A percentile compares a stretch with the other conserved stretches of the same genome.
phyloP scores from a whole-genome alignment of 1,284 basidiomycete genomes.

The Ceratobasidium sp. region DNA sequence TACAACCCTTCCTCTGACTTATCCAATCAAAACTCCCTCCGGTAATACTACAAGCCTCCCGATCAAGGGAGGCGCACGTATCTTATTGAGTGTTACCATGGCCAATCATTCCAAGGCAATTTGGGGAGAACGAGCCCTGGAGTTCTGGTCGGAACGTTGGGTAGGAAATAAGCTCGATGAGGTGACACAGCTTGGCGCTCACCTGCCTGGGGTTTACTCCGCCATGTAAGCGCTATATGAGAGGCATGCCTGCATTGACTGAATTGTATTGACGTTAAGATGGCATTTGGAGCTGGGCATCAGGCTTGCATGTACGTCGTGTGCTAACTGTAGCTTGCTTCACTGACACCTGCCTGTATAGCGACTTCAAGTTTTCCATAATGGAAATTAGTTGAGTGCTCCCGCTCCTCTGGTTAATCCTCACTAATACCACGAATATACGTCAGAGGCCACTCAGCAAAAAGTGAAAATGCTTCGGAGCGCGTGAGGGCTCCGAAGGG shows the following conservation, averaged over 20 bases:
- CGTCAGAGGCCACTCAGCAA: conserved; percentile 23
- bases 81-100: neutral
- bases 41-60: conserved; percentile 5
- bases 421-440: neutral
- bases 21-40: neutral
- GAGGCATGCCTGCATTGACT: neutral
- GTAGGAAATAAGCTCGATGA: conserved; percentile 14
- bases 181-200: conserved; percentile 11
- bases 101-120: conserved; percentile 1
- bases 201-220: conserved; percentile 27
- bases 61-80: conserved; percentile 3
- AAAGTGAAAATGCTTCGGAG: no score
- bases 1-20: conserved; percentile 3
- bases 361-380: conserved; percentile 32
- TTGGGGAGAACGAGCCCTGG: conserved; percentile 2
- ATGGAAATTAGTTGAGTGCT: conserved; percentile 32
- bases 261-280: neutral
- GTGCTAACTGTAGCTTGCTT: neutral
- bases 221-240: conserved; percentile 12
- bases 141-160: conserved; percentile 12
- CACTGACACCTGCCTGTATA: neutral
- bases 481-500: no score
- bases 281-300: conserved; percentile 20
- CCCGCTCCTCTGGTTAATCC: neutral
- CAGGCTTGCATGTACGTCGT: conserved; percentile 20